A percentile compares a stretch with the other conserved stretches of the same genome.
Conservation (phyloP, 2,329 filamentous ascomycete species). For the Metarhizium robertsii region DNA sequence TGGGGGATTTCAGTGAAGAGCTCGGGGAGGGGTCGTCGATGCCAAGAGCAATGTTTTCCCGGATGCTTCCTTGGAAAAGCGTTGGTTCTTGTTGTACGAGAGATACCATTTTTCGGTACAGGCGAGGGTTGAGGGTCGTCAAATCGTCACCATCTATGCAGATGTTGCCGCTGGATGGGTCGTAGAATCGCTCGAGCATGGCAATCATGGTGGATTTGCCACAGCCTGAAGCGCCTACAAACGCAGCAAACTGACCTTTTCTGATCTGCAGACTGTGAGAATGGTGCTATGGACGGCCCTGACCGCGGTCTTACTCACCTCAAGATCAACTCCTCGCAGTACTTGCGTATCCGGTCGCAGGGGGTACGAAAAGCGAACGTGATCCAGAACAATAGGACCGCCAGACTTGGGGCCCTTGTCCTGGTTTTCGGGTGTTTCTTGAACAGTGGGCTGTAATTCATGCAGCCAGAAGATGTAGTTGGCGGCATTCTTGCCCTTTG, state of each 20-base stretch:
- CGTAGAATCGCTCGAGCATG: slow-evolving; percentile 37
- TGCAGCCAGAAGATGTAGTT: slow-evolving; percentile 42
- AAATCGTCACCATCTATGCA: slow-evolving; percentile 34
- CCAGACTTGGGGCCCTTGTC: slow-evolving; percentile 16
- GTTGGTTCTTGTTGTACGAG: slow-evolving; percentile 51
- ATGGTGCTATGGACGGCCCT: no score
- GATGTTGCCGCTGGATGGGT: slow-evolving; percentile 35
- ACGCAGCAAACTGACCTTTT: slow-evolving; percentile 2
- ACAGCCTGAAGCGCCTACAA: slow-evolving; percentile 47
- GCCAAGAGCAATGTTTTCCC: slow-evolving; percentile 59
- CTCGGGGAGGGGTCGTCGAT: slow-evolving; percentile 10
- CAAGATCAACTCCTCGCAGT: no score
- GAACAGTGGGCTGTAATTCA: slow-evolving; percentile 14
- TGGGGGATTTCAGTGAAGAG: no score
- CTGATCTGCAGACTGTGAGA: no score
- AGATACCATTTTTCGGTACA: slow-evolving; percentile 42
- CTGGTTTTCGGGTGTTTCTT: slow-evolving; percentile 10
- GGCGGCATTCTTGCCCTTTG: slow-evolving; percentile 35
- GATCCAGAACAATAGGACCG: no score
- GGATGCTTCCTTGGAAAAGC: slow-evolving; percentile 72
- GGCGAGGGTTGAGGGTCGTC: slow-evolving; percentile 32
- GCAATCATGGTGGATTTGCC: slow-evolving; percentile 54
- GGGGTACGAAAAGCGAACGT: no score
- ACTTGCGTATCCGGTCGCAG: no score
- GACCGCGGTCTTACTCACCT: no score